Evolutionary conservation across 1,284 basidiomycete genomes (phyloP).

Genomic region (Trametes versicolor): DNA sequence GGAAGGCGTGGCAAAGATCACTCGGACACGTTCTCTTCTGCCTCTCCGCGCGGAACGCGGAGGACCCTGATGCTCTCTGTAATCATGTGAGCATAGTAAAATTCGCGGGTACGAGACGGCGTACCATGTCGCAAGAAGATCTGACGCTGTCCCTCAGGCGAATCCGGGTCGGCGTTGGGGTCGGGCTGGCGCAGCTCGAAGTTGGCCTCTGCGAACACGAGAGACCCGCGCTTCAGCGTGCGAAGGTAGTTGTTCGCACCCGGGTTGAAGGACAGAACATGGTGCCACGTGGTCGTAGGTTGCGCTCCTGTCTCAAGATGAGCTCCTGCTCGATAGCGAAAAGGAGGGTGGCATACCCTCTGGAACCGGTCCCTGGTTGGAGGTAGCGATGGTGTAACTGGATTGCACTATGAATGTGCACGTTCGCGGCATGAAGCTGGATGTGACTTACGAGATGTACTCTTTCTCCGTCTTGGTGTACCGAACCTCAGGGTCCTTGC

Average conservation of each 20-base stretch:
- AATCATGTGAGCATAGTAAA: constrained; percentile 10
- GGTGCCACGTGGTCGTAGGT: constrained; percentile 75
- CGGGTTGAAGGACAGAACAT: constrained; percentile 74
- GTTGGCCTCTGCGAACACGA: constrained; percentile 80
- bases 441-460: constrained; percentile 70
- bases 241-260: constrained; percentile 66
- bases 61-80: constrained; percentile 46
- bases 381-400: constrained; percentile 78
- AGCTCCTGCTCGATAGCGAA: background rate
- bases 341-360: constrained; percentile 50
- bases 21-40: constrained; percentile 25
- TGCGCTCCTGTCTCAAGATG: constrained; percentile 28
- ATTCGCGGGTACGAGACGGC: background rate
- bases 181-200: constrained; percentile 81
- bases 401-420: background rate
- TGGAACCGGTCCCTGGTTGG: constrained; percentile 67
- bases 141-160: constrained; percentile 77
- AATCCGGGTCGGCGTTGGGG: constrained; percentile 64
- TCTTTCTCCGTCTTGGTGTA: constrained; percentile 78
- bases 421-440: background rate
- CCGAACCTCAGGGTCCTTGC: constrained; percentile 74
- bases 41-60: constrained; percentile 18
- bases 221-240: constrained; percentile 71
- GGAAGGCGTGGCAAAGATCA: constrained; percentile 3
- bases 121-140: constrained; percentile 81